A percentile compares a stretch with the other conserved stretches of the same genome.
phyloP scores from a whole-genome alignment of 306 rosid species.

The Potentilla sterilis region DNA sequence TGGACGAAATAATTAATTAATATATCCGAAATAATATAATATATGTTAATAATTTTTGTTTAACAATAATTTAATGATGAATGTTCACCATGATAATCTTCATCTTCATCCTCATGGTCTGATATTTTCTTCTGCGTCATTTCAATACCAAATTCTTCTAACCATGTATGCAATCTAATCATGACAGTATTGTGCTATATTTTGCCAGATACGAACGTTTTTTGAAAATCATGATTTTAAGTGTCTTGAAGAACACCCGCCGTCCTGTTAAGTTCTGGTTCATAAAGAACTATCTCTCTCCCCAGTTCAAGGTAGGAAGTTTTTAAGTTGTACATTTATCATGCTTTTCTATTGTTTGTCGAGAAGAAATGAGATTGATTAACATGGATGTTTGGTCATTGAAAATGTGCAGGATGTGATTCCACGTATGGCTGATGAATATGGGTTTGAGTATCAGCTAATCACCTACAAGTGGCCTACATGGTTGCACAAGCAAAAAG shows the following conservation, averaged over 20 bases:
- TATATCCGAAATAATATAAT: neutral
- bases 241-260: slow-evolving; percentile 83
- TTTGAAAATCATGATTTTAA: slow-evolving; percentile 92
- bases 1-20: neutral
- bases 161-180: neutral
- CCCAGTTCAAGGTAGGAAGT: slow-evolving; percentile 82
- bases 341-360: slow-evolving; percentile 8
- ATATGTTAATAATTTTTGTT: neutral
- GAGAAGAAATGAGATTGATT: slow-evolving; percentile 18
- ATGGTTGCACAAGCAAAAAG: slow-evolving; percentile 99
- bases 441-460: slow-evolving; percentile 85
- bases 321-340: slow-evolving; percentile 2
- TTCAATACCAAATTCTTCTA: neutral
- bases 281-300: slow-evolving; percentile 95
- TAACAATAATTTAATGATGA: neutral
- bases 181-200: slow-evolving; percentile 11
- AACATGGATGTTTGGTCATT: slow-evolving; percentile 26
- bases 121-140: neutral
- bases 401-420: slow-evolving; percentile 62
- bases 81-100: neutral
- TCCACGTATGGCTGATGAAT: slow-evolving; percentile 91
- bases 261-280: slow-evolving; percentile 99
- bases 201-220: slow-evolving; percentile 89
- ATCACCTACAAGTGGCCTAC: slow-evolving; percentile 99
- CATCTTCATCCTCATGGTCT: neutral